Conservation (phyloP, 129 eudicot species). For the Oenanthe sinensis region DNA sequence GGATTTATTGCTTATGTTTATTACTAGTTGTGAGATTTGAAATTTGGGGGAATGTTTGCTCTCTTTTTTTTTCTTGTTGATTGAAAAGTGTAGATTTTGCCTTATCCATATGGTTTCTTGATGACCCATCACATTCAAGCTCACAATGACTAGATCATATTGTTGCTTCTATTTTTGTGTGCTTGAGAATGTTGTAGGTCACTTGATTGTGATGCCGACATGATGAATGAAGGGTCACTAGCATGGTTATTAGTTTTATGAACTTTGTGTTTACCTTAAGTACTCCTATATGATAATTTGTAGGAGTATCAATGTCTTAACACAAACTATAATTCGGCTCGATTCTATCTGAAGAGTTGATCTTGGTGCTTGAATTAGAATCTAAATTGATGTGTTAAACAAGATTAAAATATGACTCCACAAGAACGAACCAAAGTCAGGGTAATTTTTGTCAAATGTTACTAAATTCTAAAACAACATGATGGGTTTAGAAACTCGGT, state of each 20-base stretch:
- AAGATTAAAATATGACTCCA: neutral
- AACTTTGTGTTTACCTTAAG: neutral
- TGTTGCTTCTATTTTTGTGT: neutral
- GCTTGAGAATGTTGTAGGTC: slow-evolving; percentile 2
- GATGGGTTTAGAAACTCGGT: neutral
- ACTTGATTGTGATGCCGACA: neutral
- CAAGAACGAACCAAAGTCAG: no score
- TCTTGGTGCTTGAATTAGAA: no score
- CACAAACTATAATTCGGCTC: neutral
- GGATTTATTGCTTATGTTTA: neutral
- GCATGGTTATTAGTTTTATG: neutral
- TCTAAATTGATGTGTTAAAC: no score
- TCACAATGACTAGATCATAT: neutral
- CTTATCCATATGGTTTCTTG: neutral
- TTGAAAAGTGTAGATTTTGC: neutral
- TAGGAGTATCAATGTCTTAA: neutral
- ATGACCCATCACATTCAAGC: neutral
- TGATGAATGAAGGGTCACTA: neutral
- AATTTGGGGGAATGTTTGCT: neutral
- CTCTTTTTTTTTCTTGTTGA: neutral
- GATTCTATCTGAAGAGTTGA: neutral
- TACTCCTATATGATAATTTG: neutral
- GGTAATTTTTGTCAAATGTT: no score
- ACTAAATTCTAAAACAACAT: neutral
- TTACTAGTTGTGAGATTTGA: neutral